Base-by-base conservation (phyloP, 768 basidiomycete species). In the Boletus reticulatus region DNA sequence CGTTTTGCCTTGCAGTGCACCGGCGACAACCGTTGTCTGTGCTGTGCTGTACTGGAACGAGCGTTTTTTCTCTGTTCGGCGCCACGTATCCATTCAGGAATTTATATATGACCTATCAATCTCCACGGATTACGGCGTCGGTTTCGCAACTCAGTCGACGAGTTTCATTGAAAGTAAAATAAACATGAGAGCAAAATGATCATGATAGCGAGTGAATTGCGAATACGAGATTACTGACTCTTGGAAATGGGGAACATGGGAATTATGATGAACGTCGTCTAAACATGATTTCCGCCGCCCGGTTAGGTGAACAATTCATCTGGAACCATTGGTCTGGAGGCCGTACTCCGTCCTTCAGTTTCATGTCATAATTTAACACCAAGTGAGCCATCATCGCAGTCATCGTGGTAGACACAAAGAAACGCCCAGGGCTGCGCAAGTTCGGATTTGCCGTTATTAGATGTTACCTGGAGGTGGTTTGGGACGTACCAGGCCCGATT, bases 321-420 rank as follows among this genome's bases (percentile, higher is more conserved):
- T 51, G 55, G 42, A 71, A 67, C 72, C 72, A 73, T 46, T 66
- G 47, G 47, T 73, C 72, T 29, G 66, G 61, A 9, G 77, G 76
- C 19, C 71, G 65, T 34, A 67, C 63, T 43, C 72, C 72, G 31
- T 70, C 70, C 43, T 73, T 69, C 34, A 74, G 54, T 45, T 68
- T 68, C 36, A 78, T 63, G 55, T 78, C 77, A 62, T 77, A 78
- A 55, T 70, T 67, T 50, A 74, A 50, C 13, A 78, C 65, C 55
- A 79, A 57, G 54, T 75, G 66, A 29, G 78, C 78, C 64, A 76
- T 64, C 60, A 75, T 70, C 1, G 71, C 64, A 31, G 78, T 78
- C 63, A 78, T 64, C 63, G 69, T 62, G 24, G 70, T 69, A 5
- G 74, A 73, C 27, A 67, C 75, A 53, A 79, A 78, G 60, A 76